A percentile compares a stretch with the other conserved stretches of the same genome.
These are phyloP conservation scores for Hypoxylon fuscum DNA, from an alignment of 495 filamentous ascomycete genomes.

Conservation along the genomic window DNA sequence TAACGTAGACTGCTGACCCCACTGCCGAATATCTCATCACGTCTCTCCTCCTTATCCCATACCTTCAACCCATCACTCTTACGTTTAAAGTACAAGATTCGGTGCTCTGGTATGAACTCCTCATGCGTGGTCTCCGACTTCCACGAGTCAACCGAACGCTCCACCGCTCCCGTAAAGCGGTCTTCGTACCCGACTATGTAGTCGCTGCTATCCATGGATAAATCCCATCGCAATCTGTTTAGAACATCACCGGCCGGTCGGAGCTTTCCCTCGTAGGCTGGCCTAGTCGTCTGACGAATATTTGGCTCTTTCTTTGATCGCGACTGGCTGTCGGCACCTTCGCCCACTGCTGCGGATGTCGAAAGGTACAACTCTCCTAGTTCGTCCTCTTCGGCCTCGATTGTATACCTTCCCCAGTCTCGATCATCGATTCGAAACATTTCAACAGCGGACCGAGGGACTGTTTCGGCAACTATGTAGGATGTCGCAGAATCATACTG, in stretches of 20 bases:
- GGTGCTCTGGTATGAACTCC: constrained; percentile 85
- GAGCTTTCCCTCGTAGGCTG: constrained; percentile 45
- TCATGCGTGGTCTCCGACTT: constrained; percentile 80
- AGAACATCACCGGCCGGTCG: constrained; percentile 68
- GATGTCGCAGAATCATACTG: constrained; percentile 58
- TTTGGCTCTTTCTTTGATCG: constrained; percentile 30
- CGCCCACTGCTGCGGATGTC: constrained; percentile 28
- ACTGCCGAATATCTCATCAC: constrained; percentile 56
- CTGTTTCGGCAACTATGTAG: constrained; percentile 57
- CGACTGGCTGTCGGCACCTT: constrained; percentile 4
- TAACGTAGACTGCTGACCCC: constrained; percentile 29
- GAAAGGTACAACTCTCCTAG: constrained; percentile 33
- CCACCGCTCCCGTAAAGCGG: constrained; percentile 71
- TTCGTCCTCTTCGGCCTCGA: constrained; percentile 46
- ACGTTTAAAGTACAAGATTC: constrained; percentile 75
- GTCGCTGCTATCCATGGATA: constrained; percentile 64
- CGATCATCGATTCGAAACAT: constrained; percentile 53
- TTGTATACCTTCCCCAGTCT: constrained; percentile 58
- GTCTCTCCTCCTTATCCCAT: constrained; percentile 63
- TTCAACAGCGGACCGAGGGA: constrained; percentile 49
- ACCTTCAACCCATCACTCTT: constrained; percentile 66
- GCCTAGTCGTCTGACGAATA: constrained; percentile 11
- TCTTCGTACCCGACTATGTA: constrained; percentile 81
- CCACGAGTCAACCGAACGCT: constrained; percentile 72
- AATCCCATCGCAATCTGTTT: constrained; percentile 78